Percentiles rank a stretch among this genome's conserved stretches.
These are phyloP conservation scores for Sordaria brevicollis DNA, from an alignment of 495 filamentous ascomycete genomes.

Conservation along the genomic window DNA sequence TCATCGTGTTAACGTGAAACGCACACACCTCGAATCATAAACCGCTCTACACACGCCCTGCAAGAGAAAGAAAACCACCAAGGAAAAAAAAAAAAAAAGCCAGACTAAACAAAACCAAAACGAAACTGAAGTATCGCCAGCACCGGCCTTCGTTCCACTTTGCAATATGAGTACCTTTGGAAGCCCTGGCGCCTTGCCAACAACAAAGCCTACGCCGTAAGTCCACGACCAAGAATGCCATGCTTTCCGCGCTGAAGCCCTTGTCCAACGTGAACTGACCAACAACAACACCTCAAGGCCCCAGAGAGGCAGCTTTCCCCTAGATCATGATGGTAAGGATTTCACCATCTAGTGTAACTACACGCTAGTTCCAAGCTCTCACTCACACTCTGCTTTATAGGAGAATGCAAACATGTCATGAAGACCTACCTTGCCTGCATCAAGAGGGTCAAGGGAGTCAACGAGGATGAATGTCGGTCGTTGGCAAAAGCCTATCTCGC, in stretches of 20 bases:
- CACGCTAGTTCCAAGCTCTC: neutral
- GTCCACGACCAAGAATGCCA: constrained; percentile 19
- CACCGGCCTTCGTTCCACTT: too few relatives aligned
- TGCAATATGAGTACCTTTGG: constrained; percentile 56
- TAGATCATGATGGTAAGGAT: constrained; percentile 80
- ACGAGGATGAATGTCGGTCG: constrained; percentile 73
- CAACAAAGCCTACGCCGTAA: constrained; percentile 70
- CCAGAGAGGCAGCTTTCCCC: constrained; percentile 89
- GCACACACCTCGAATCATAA: neutral
- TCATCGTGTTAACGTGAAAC: neutral
- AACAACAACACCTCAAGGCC: constrained; percentile 43
- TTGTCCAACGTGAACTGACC: constrained; percentile 3
- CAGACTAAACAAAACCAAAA: neutral
- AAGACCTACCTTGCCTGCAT: constrained; percentile 73
- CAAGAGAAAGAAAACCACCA: neutral
- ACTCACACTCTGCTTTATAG: constrained; percentile 29
- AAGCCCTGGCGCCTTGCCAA: constrained; percentile 60
- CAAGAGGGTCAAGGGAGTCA: constrained; percentile 67
- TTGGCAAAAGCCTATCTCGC: constrained; percentile 79
- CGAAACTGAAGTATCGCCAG: neutral
- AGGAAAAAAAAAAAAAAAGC: neutral
- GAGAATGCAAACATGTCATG: constrained; percentile 90
- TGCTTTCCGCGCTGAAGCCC: neutral
- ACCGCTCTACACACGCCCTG: neutral
- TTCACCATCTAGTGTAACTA: constrained; percentile 1